Evolutionary conservation across 495 filamentous ascomycete species (phyloP).

Genomic region (Sabuloglossum arenarium): DNA sequence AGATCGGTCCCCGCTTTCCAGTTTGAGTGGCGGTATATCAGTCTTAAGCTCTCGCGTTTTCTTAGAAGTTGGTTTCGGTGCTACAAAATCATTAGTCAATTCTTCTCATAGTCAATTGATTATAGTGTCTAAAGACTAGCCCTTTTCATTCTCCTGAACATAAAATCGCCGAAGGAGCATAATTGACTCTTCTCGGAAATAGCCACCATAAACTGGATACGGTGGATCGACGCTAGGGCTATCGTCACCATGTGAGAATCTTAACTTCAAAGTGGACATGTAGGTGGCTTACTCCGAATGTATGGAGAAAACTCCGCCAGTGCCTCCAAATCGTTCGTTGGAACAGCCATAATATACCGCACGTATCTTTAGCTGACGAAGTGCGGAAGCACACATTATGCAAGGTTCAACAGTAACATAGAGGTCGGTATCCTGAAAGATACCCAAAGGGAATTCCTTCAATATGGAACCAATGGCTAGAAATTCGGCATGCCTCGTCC

Average conservation of each 20-base stretch:
- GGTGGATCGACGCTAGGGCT: slow-evolving; percentile 42
- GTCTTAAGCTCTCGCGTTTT: slow-evolving; percentile 29
- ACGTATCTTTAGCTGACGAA: slow-evolving; percentile 63
- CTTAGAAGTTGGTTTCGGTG: slow-evolving; percentile 39
- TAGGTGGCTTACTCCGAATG: slow-evolving; percentile 45
- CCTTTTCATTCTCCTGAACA: slow-evolving; percentile 85
- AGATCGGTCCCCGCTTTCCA: not conserved
- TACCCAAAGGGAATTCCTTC: slow-evolving; percentile 28
- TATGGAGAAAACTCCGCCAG: slow-evolving; percentile 71
- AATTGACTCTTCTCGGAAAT: slow-evolving; percentile 74
- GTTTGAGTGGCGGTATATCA: slow-evolving; percentile 14
- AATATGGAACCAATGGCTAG: slow-evolving; percentile 54
- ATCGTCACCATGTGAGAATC: not conserved
- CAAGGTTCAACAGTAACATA: slow-evolving; percentile 98
- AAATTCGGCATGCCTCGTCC: slow-evolving; percentile 88
- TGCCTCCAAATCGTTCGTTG: slow-evolving; percentile 93
- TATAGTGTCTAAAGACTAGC: slow-evolving; percentile 21
- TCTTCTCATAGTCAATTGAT: slow-evolving; percentile 2
- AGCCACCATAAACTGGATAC: slow-evolving; percentile 59
- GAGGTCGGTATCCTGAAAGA: slow-evolving; percentile 51
- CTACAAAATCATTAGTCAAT: slow-evolving; percentile 15
- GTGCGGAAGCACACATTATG: slow-evolving; percentile 90
- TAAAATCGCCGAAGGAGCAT: slow-evolving; percentile 84
- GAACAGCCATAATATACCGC: slow-evolving; percentile 83
- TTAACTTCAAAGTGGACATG: not conserved